These are phyloP conservation scores for Ascochyta pisi DNA, from an alignment of 2,329 filamentous ascomycete genomes.

Conservation along the genomic window DNA sequence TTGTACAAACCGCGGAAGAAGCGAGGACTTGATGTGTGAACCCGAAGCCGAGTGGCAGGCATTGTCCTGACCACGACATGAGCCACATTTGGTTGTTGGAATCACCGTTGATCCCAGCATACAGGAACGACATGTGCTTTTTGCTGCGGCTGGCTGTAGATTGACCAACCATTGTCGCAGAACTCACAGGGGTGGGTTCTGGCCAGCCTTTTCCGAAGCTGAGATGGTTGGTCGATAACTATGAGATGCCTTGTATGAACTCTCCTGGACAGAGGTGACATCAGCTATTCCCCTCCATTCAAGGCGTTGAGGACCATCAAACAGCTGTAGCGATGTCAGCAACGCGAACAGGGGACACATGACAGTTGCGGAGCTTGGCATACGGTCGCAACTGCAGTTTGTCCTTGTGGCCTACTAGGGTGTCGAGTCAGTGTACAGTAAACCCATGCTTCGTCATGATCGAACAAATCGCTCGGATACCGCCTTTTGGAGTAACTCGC, in stretches of 20 bases:
- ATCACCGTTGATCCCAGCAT: slow-evolving; percentile 46
- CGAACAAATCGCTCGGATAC: slow-evolving; percentile 1
- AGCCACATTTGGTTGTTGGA: slow-evolving; percentile 47
- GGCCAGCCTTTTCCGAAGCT: neutral
- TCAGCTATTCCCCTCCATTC: neutral
- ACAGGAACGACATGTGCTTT: slow-evolving; percentile 35
- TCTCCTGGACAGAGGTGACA: slow-evolving; percentile 3
- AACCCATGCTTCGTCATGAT: neutral
- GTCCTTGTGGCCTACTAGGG: slow-evolving; percentile 1
- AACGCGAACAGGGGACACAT: slow-evolving; percentile 3
- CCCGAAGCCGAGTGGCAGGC: slow-evolving; percentile 26
- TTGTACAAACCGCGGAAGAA: slow-evolving; percentile 16
- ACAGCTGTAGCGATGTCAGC: slow-evolving; percentile 1
- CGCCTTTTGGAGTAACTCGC: slow-evolving; percentile 17
- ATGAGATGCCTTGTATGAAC: slow-evolving; percentile 24
- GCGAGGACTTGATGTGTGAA: slow-evolving; percentile 15
- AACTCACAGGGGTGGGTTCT: neutral
- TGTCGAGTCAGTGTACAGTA: slow-evolving; percentile 19
- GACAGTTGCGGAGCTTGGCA: slow-evolving; percentile 7
- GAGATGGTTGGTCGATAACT: slow-evolving; percentile 19
- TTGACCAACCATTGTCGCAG: slow-evolving; percentile 13
- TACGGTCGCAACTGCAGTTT: slow-evolving; percentile 19
- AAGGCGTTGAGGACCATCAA: slow-evolving; percentile 1
- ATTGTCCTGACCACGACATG: slow-evolving; percentile 36
- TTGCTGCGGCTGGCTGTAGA: slow-evolving; percentile 37